phyloP scores from a whole-genome alignment of 306 rosid species.

The Prunus mume region DNA sequence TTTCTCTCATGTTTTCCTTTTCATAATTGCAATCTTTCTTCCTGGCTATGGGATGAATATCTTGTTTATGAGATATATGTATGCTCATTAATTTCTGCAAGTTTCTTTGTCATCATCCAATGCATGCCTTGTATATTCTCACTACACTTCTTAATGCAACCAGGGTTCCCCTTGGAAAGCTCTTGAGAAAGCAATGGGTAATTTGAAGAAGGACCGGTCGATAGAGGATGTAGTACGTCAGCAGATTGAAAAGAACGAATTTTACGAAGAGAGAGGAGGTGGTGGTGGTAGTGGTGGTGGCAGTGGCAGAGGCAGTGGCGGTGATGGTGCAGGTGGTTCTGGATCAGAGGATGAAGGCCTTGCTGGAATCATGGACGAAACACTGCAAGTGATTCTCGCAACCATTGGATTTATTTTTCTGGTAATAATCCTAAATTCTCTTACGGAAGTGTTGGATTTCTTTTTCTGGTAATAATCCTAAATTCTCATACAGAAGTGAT shows the following conservation, averaged over 20 bases:
- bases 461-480: slow-evolving; percentile 56
- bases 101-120: not conserved
- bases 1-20: not conserved
- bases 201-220: slow-evolving; percentile 45
- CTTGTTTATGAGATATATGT: not conserved
- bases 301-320: slow-evolving; percentile 21
- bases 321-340: slow-evolving; percentile 33
- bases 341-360: slow-evolving; percentile 58
- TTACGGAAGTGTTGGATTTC: too few species aligned
- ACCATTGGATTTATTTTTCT: slow-evolving; percentile 63
- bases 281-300: slow-evolving; percentile 33
- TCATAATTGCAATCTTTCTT: not conserved
- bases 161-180: slow-evolving; percentile 35
- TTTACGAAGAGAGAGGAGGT: slow-evolving; percentile 44
- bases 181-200: slow-evolving; percentile 20
- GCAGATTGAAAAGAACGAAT: slow-evolving; percentile 59
- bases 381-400: slow-evolving; percentile 65
- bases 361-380: slow-evolving; percentile 57
- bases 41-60: not conserved
- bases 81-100: not conserved
- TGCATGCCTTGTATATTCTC: not conserved
- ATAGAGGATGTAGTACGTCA: slow-evolving; percentile 57
- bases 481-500: not conserved
- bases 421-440: slow-evolving; percentile 41
- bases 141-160: slow-evolving; percentile 1